Base-by-base conservation (phyloP, 2,329 filamentous ascomycete species). In the Diplodia scrobiculata region DNA sequence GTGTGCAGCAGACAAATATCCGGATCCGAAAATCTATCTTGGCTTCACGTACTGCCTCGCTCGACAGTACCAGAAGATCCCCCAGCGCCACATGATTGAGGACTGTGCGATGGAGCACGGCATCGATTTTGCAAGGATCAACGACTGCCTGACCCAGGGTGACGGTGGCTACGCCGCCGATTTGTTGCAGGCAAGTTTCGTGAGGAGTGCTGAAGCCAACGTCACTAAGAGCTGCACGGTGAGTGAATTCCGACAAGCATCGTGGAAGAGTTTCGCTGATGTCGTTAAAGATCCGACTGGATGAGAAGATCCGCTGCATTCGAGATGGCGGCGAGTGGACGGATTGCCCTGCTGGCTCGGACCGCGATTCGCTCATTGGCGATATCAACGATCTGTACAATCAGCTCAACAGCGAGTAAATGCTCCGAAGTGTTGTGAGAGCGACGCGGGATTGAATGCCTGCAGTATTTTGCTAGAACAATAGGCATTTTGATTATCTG, bases 21-120 rank as follows among this genome's bases (percentile, higher is more conserved):
- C 91, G 34, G 88, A 93, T 70, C 91, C 91, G 36, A 95, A 96
- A 79, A 91, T 89, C 70, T 93, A 90, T 72, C 87, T 99, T 25
- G 94, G 94, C 68, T 99, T 98, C 79, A 89, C 92, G 66, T 95
- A 96, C 85, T 99, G 95, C 80, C 80, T 99, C 66, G 88, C 89
- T 25, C 85, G 84, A 69, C 86, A 92, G 68, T 99, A 93, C 78
- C 65, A 82, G 25, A 78, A 87, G 7, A 97, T 99, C 38, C 94
- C 95, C 1, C 83, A 91, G 38, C 86, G 89, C 60, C 83, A 84
- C n/a, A 84, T 97, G 19, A 84, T 97, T 48, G 85, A 96, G 75
- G 88, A 92, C 74, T 99, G 95, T 76, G 92, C 95, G 2, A 82
- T 97, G 60, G 92, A 98, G 79, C 91, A 97, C 74, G 92, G 91